phyloP scores from a whole-genome alignment of 345 rosid genomes.

The Moringa oleifera region DNA sequence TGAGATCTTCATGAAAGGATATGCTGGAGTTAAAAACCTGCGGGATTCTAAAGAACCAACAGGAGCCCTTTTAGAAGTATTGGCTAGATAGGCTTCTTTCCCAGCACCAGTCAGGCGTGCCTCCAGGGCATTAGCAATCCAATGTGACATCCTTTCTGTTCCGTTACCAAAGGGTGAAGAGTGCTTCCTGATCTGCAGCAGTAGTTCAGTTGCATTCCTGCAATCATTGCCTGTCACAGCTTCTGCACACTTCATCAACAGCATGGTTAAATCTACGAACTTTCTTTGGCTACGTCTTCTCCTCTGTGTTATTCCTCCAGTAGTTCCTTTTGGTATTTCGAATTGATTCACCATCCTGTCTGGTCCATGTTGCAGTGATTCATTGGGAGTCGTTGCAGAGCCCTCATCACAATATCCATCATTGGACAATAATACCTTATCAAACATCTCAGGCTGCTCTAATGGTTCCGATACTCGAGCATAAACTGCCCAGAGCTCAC shows the following conservation, averaged over 20 bases:
- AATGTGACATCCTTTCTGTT: conserved; percentile 52
- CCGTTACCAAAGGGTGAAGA: conserved; percentile 51
- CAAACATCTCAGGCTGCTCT: conserved; percentile 45
- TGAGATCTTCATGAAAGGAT: too few species aligned
- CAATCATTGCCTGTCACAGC: conserved; percentile 42
- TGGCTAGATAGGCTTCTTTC: too few species aligned
- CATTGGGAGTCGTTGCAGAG: not conserved
- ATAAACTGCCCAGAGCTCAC: conserved; percentile 41
- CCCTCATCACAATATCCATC: conserved; percentile 13
- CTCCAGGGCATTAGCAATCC: conserved; percentile 47
- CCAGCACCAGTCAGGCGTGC: conserved; percentile 44
- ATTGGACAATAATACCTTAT: conserved; percentile 32
- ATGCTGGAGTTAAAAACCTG: too few species aligned
- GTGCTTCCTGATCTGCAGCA: conserved; percentile 50
- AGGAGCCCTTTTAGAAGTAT: too few species aligned
- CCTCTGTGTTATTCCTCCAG: not conserved
- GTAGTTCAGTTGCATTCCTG: conserved; percentile 33
- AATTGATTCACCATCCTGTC: too few species aligned
- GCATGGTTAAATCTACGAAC: too few species aligned
- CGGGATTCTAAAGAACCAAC: too few species aligned
- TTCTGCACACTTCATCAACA: conserved; percentile 47
- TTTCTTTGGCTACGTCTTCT: too few species aligned
- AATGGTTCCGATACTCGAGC: conserved; percentile 38
- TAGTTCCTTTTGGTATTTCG: conserved; percentile 1
- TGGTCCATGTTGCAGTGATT: not conserved